These are phyloP conservation scores for Ustilago trichophora DNA, from an alignment of 1,284 basidiomycete genomes.

Conservation along the genomic window DNA sequence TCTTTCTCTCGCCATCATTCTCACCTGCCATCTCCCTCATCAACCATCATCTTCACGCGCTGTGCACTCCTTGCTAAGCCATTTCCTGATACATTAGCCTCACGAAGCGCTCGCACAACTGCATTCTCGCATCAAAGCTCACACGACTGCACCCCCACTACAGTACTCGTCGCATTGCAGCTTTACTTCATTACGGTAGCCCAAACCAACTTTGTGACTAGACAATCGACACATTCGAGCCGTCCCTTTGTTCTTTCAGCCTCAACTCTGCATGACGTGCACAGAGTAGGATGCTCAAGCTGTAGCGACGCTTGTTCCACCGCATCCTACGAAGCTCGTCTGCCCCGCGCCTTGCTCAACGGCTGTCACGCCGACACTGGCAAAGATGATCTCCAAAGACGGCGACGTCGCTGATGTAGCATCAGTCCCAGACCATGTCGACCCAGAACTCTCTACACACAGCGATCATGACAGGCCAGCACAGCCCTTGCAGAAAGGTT, in stretches of 20 bases:
- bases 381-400: conserved; percentile 10
- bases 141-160: no score
- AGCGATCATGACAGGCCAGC: neutral
- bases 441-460: neutral
- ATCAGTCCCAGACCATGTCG: neutral
- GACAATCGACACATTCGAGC: neutral
- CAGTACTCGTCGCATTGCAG: neutral
- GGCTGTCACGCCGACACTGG: neutral
- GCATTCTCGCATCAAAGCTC: no score
- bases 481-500: neutral
- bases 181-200: conserved; percentile 26
- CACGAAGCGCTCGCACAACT: neutral
- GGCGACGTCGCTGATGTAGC: neutral
- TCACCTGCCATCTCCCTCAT: no score
- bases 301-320: conserved; percentile 19
- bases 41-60: no score
- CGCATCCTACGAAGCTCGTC: conserved; percentile 1
- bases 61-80: no score
- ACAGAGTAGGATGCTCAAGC: conserved; percentile 12
- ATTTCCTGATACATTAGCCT: no score
- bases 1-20: no score
- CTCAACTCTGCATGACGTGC: conserved; percentile 4
- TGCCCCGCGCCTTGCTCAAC: neutral
- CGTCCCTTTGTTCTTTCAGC: conserved; percentile 10
- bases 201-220: conserved; percentile 6